Evolutionary conservation across 805 yeast species (phyloP).

Genomic region (Barnettozyma vustinii): DNA sequence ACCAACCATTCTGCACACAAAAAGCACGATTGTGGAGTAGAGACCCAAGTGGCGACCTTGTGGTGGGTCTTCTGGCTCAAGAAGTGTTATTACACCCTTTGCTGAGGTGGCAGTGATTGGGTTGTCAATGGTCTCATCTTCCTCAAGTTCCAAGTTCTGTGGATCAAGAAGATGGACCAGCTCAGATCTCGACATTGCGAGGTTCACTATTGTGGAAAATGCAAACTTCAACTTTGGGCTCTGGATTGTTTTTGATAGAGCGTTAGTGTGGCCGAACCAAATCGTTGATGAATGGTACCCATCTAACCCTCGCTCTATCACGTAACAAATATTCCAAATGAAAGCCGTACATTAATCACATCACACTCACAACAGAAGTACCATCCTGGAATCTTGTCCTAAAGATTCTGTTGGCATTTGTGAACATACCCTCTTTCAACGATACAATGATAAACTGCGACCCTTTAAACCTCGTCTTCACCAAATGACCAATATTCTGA

Average conservation of each 20-base stretch:
- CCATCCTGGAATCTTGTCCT: slow-evolving; percentile 95
- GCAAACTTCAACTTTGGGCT: too few relatives aligned
- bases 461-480: slow-evolving; percentile 90
- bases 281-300: too few relatives aligned
- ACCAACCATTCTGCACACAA: slow-evolving; percentile 64
- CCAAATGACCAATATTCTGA: slow-evolving; percentile 93
- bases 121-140: slow-evolving; percentile 12
- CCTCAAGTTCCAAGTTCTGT: slow-evolving; percentile 9
- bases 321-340: neutral
- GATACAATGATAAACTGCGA: slow-evolving; percentile 96
- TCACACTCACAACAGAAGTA: slow-evolving; percentile 80
- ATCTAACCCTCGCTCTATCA: too few relatives aligned
- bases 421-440: slow-evolving; percentile 96
- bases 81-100: slow-evolving; percentile 5
- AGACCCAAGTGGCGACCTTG: slow-evolving; percentile 70
- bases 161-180: slow-evolving; percentile 2
- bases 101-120: slow-evolving; percentile 1
- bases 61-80: slow-evolving; percentile 31
- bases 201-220: neutral
- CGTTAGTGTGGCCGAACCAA: neutral
- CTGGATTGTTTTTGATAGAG: too few relatives aligned
- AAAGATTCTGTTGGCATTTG: slow-evolving; percentile 92
- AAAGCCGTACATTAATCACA: slow-evolving; percentile 31
- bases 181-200: neutral
- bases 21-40: slow-evolving; percentile 54